phyloP scores from a whole-genome alignment of 2,329 filamentous ascomycete genomes.

The Trichoderma afroharzianum region DNA sequence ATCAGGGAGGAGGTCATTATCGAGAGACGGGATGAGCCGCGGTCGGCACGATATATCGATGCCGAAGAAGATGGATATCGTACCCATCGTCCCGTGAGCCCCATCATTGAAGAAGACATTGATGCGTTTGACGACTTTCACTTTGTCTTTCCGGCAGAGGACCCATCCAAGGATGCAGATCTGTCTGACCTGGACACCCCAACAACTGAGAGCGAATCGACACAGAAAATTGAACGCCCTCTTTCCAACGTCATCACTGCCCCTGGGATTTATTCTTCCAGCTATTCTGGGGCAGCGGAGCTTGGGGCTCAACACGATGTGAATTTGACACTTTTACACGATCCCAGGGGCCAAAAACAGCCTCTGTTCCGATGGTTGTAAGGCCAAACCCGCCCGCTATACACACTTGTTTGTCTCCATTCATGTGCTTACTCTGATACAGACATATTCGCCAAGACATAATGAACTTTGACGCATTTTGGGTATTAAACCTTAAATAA shows the following conservation, averaged over 20 bases:
- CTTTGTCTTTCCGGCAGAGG: constrained; percentile 23
- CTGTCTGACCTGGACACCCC: constrained; percentile 29
- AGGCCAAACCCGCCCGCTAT: constrained; percentile 9
- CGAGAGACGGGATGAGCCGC: not conserved
- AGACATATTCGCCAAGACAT: constrained; percentile 39
- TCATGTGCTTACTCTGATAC: not conserved
- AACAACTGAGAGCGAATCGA: constrained; percentile 25
- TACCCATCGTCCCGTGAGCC: constrained; percentile 15
- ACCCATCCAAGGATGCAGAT: constrained; percentile 27
- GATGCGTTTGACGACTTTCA: constrained; percentile 31
- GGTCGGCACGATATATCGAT: not conserved
- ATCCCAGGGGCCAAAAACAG: constrained; percentile 29
- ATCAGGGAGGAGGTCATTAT: not conserved
- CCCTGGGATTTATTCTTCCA: constrained; percentile 31
- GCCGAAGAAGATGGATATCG: not conserved
- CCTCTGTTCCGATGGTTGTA: constrained; percentile 43
- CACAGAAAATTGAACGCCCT: constrained; percentile 19
- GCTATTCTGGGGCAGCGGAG: constrained; percentile 38
- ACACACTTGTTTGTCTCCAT: not conserved
- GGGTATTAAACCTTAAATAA: constrained; percentile 26
- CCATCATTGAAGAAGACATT: constrained; percentile 26
- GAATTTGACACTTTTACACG: constrained; percentile 35
- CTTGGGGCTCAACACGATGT: constrained; percentile 35
- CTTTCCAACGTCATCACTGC: constrained; percentile 19
- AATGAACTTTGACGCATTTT: constrained; percentile 43